Evolutionary conservation across 1,284 basidiomycete species (phyloP).

Genomic region (Rhodotorula sp.): DNA sequence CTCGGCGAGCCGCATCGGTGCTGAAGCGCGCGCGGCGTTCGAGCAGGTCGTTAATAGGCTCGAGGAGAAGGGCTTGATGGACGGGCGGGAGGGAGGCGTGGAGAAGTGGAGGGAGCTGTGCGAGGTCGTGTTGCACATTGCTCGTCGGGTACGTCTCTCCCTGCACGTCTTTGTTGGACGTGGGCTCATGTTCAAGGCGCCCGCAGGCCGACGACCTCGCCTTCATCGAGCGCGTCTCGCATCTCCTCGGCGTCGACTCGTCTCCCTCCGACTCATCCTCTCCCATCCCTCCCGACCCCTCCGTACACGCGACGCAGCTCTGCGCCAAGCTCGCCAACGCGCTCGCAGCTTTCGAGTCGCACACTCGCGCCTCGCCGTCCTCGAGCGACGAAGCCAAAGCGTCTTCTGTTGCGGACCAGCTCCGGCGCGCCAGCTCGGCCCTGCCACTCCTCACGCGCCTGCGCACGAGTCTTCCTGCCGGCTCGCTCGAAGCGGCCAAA

Average conservation of each 20-base stretch:
- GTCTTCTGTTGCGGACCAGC: neutral
- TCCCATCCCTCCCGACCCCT: neutral
- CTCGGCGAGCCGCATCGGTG: neutral
- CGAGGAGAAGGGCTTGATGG: neutral
- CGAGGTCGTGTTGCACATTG: slow-evolving; percentile 35
- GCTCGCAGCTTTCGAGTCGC: slow-evolving; percentile 24
- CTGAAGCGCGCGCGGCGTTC: slow-evolving; percentile 16
- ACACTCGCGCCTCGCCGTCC: neutral
- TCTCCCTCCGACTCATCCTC: no score
- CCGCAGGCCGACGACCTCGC: slow-evolving; percentile 24
- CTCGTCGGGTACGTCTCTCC: slow-evolving; percentile 18
- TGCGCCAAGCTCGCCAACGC: slow-evolving; percentile 19
- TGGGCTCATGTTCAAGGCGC: neutral
- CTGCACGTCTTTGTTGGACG: no score
- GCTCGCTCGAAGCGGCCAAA: neutral
- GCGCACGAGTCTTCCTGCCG: neutral
- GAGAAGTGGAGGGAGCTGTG: slow-evolving; percentile 28
- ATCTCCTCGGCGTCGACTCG: slow-evolving; percentile 1
- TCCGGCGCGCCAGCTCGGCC: neutral
- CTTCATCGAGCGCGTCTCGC: slow-evolving; percentile 19
- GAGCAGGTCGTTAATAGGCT: slow-evolving; percentile 9
- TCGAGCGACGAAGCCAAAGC: neutral
- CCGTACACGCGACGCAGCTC: slow-evolving; percentile 1
- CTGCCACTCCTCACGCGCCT: slow-evolving; percentile 15
- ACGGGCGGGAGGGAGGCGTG: neutral